Conservation (phyloP, 2,329 filamentous ascomycete genomes). For the Fusarium sp. region DNA sequence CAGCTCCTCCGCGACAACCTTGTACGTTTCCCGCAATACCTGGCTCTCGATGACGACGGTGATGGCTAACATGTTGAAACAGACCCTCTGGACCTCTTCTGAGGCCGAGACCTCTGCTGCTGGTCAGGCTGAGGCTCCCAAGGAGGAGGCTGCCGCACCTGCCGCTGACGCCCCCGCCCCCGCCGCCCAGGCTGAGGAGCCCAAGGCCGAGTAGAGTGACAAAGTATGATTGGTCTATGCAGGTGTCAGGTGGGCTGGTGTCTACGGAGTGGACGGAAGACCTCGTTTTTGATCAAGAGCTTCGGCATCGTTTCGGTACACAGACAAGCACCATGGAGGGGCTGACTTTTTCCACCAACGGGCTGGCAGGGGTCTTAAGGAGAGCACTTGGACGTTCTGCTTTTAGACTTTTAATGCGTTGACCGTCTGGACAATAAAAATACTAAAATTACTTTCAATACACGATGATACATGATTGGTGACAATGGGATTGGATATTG, state of each 20-base stretch:
- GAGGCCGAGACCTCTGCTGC: conserved; percentile 86
- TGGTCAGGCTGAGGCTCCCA: conserved; percentile 62
- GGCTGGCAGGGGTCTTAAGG: conserved; percentile 54
- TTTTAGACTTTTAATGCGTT: conserved; percentile 67
- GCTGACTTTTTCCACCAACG: conserved; percentile 52
- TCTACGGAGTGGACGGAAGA: conserved; percentile 73
- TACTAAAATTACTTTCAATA: conserved; percentile 60
- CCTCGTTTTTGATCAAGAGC: conserved; percentile 63
- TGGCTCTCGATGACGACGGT: too few species aligned
- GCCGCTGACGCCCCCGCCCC: conserved; percentile 69
- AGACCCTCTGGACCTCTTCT: conserved; percentile 99
- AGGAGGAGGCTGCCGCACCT: conserved; percentile 62
- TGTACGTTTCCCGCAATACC: conserved; percentile 62
- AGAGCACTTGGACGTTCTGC: conserved; percentile 64
- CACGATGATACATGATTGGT: conserved; percentile 39
- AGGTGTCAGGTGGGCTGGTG: conserved; percentile 66
- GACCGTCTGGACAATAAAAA: conserved; percentile 69
- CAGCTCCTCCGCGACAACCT: conserved; percentile 97
- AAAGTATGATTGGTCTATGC: conserved; percentile 45
- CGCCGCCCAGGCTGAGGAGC: conserved; percentile 66
- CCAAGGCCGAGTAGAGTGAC: conserved; percentile 73
- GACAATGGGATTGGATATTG: conserved; percentile 2
- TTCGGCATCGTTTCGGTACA: conserved; percentile 63
- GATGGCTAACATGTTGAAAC: conserved; percentile 45
- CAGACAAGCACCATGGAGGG: conserved; percentile 54